Conservation (phyloP, 495 filamentous ascomycete species). For the Penicillium angulare region DNA sequence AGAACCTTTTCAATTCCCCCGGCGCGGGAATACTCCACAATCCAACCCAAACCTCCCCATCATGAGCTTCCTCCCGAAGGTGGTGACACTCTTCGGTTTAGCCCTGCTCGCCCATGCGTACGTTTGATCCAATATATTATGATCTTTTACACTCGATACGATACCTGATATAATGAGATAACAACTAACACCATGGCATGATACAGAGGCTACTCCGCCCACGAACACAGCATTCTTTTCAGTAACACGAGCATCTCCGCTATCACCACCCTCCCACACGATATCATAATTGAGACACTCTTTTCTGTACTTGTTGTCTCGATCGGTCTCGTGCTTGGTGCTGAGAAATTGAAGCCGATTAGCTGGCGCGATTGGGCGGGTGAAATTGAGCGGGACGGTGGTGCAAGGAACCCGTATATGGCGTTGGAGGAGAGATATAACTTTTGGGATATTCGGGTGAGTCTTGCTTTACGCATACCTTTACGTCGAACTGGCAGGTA, state of each 20-base stretch:
- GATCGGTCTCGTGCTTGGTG: conserved; percentile 66
- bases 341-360: conserved; percentile 69
- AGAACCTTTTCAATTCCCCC: too few relatives aligned
- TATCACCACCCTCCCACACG: conserved; percentile 63
- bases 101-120: conserved; percentile 74
- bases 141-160: too few relatives aligned
- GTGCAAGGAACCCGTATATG: conserved; percentile 48
- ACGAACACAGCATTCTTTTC: conserved; percentile 74
- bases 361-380: conserved; percentile 83
- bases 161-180: neutral
- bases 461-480: conserved; percentile 28
- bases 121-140: too few relatives aligned
- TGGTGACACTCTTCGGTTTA: conserved; percentile 62
- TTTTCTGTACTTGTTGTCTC: conserved; percentile 64
- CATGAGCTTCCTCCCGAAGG: conserved; percentile 67
- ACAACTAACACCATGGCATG: neutral
- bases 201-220: conserved; percentile 76
- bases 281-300: conserved; percentile 65
- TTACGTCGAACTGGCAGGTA: too few relatives aligned
- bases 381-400: conserved; percentile 69
- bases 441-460: conserved; percentile 69
- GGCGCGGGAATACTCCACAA: too few relatives aligned
- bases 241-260: conserved; percentile 53
- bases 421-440: conserved; percentile 59
- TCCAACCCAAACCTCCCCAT: conserved; percentile 1